Percentiles rank a stretch among this genome's conserved stretches.
Conservation (phyloP, 768 basidiomycete species). For the Amanita muscaria region DNA sequence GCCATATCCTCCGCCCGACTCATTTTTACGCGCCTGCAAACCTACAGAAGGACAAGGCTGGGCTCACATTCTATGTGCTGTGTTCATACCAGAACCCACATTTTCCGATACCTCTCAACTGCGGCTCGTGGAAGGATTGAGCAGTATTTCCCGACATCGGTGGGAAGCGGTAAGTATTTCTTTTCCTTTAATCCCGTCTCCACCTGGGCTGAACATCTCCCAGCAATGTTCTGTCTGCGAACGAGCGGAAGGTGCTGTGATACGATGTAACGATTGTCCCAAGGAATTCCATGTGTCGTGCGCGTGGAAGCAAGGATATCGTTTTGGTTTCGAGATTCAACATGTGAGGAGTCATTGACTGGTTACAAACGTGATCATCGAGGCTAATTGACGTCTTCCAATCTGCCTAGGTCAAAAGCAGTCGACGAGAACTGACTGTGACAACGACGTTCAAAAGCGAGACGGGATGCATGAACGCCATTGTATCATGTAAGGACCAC, state of each 20-base stretch:
- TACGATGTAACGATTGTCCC: constrained; percentile 77
- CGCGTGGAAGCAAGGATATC: constrained; percentile 78
- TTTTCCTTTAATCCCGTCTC: neutral
- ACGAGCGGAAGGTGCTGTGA: constrained; percentile 63
- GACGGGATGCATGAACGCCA: constrained; percentile 68
- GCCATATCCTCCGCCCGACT: constrained; percentile 43
- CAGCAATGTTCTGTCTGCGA: constrained; percentile 75
- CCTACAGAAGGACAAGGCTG: constrained; percentile 91
- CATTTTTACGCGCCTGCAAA: constrained; percentile 70
- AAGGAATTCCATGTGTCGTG: constrained; percentile 83
- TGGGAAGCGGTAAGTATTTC: constrained; percentile 60
- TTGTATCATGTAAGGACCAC: constrained; percentile 76
- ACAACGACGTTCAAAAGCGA: constrained; percentile 70
- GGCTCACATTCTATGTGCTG: constrained; percentile 85
- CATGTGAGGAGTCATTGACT: constrained; percentile 41
- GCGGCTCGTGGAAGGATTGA: constrained; percentile 80
- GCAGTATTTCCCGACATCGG: constrained; percentile 56
- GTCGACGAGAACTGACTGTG: constrained; percentile 56
- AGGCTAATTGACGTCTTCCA: neutral
- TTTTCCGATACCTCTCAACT: constrained; percentile 71
- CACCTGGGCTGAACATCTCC: constrained; percentile 5
- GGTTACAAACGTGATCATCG: neutral
- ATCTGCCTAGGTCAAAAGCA: constrained; percentile 58
- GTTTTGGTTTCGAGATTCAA: constrained; percentile 90
- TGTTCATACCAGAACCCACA: constrained; percentile 77